Percentiles rank a stretch among this genome's conserved stretches.
These are phyloP conservation scores for Penicillium pancosmium DNA, from an alignment of 495 filamentous ascomycete genomes.

Conservation along the genomic window DNA sequence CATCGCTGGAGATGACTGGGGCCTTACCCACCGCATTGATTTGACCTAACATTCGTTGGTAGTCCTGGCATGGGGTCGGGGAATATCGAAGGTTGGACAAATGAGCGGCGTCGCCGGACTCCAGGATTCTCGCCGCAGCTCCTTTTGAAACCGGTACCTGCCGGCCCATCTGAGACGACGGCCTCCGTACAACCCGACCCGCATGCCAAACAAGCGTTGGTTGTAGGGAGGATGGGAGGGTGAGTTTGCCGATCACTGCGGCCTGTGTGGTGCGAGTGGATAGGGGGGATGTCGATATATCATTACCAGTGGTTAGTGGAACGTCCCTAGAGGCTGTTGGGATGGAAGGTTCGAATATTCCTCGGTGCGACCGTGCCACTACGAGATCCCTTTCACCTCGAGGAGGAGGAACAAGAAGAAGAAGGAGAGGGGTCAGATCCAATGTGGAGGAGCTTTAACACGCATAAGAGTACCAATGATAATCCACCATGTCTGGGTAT, in stretches of 20 bases:
- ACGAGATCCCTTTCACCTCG: too few relatives aligned
- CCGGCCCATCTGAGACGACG: constrained; percentile 4
- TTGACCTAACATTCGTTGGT: neutral
- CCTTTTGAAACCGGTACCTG: constrained; percentile 14
- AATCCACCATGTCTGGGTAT: too few relatives aligned
- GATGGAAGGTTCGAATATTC: constrained; percentile 17
- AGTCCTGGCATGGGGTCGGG: constrained; percentile 13
- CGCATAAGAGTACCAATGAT: too few relatives aligned
- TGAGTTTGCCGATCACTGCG: constrained; percentile 35
- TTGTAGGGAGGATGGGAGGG: constrained; percentile 18
- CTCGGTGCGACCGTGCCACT: constrained; percentile 11
- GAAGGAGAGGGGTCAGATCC: too few relatives aligned
- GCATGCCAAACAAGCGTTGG: constrained; percentile 26
- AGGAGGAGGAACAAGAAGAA: too few relatives aligned
- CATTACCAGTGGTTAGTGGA: neutral
- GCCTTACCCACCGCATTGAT: constrained; percentile 2
- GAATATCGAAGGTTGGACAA: constrained; percentile 27
- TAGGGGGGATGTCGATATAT: neutral
- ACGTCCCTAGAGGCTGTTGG: neutral
- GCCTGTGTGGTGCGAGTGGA: constrained; percentile 1
- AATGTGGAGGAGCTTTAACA: too few relatives aligned
- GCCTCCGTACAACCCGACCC: constrained; percentile 30
- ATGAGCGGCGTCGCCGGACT: constrained; percentile 5
- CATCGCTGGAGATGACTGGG: neutral
- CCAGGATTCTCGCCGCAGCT: constrained; percentile 2